These are phyloP conservation scores for Sicyos edulis DNA, from an alignment of 306 rosid species.

Conservation along the genomic window DNA sequence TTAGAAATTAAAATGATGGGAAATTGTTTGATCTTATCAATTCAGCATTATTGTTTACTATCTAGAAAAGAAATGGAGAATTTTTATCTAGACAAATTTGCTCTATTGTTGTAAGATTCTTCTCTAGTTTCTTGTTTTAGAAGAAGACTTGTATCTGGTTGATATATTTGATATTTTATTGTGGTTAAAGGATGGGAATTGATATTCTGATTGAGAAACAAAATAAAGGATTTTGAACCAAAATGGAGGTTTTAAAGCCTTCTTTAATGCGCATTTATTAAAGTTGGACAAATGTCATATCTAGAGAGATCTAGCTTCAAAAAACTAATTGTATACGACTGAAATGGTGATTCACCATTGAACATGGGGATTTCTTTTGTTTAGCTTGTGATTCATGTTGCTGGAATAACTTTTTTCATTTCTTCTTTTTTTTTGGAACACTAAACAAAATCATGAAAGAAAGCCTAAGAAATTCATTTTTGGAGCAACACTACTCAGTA, in stretches of 20 bases:
- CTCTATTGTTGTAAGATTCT: too few relatives aligned
- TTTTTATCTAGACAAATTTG: not conserved
- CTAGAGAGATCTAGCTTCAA: not conserved
- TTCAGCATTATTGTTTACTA: not conserved
- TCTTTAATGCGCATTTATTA: not conserved
- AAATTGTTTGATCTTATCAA: not conserved
- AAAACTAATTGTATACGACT: not conserved
- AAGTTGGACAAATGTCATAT: not conserved
- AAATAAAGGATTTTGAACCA: not conserved
- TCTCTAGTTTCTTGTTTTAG: too few relatives aligned
- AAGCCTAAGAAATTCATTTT: not conserved
- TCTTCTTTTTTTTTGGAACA: not conserved
- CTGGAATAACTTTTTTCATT: not conserved
- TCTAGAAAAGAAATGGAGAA: not conserved
- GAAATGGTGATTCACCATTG: not conserved
- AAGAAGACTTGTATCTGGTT: too few relatives aligned
- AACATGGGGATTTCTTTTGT: not conserved
- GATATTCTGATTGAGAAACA: not conserved
- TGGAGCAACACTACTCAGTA: conserved; percentile 1
- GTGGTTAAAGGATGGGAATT: too few relatives aligned
- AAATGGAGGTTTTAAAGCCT: not conserved
- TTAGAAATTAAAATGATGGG: not conserved
- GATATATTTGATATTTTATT: too few relatives aligned
- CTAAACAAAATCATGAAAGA: not conserved
- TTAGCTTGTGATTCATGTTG: not conserved